Base-by-base conservation (phyloP, 2,329 filamentous ascomycete genomes). In the Furcasterigmium sp. region DNA sequence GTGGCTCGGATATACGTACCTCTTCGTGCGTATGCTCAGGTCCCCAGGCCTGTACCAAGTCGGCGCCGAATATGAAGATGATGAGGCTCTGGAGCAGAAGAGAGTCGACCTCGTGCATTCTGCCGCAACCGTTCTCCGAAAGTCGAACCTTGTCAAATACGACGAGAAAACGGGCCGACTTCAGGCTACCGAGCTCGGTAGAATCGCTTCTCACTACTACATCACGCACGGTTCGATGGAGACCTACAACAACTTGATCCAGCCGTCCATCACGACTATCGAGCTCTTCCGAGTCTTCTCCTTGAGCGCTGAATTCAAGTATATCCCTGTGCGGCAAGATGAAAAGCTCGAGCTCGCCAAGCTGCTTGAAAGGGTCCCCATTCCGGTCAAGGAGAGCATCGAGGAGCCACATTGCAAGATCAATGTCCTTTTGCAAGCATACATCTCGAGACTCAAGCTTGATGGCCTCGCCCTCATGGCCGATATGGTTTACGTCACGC, bases 401-500 rank as follows among this genome's bases (percentile, higher is more conserved):
- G 93, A 98, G 60, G 93, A 98, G 65, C 84, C 93, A 2, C 90
- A 95, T 51, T 90, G 91, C 46, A 98, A 98, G 72, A 96, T 98
- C 67, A 98, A 98, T 55, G 93, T 98, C 30, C 78, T 98, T 19
- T 73, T 98, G 6, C 93, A 98, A 63, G 93, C 93, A 3, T 98
- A 93, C 59, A 96, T 98, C 46, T 97, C 91, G 37, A 82, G 93
- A 41, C 81, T 98, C 41, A 94, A 91, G 64, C 79, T 98, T 1
- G 91, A 97, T 48, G 93, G 93, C 2, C 74, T 98, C 43, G 93
- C 93, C 3, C 70, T 98, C 48, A 97, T 98, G 91, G 91, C 93
- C 21, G 93, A 98, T 63, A 85, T 98, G 75, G 93, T 98, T 4
- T 98, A 98, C 57, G 91, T 98, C 43, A 98, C 93, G 2, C 94